Evolutionary conservation across 148 eudicot genomes (phyloP), one percentile per base, ranked within the genome.

Genomic region (Camellia granthamiana): DNA sequence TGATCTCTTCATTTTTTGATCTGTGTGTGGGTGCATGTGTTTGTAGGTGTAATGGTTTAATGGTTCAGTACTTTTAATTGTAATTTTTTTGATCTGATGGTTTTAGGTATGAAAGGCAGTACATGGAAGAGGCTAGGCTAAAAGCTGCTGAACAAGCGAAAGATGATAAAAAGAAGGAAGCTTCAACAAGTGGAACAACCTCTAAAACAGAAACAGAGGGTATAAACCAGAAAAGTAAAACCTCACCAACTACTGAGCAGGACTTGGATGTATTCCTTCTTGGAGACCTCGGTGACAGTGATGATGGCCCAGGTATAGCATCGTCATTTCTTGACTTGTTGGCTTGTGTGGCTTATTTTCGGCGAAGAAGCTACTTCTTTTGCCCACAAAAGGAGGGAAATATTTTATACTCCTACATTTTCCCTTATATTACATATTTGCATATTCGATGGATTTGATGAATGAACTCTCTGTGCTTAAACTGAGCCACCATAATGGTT

Each of bases 181-280:
- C 65, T 76, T 49, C 85, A 76, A 77, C 82, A 59, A 86, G 70
- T 81, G 84, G 69, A 79, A 63, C 82, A 67, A 79, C 66, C 75
- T 76, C 92, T 80, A 86, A 82, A 85, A 75, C 85, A 76, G 95
- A 89, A 75, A 85, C 79, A 62, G 86, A 52, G 13, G 87, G 72
- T 59, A 74, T 85, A 51, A 83, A 80, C 76, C 87, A 79, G 83
- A 86, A 87, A 84, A 89, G 81, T 66, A 91, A 88, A 65, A 83
- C 85, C 16, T 86, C 96, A 41, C 85, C 96, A 69, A 79, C 82
- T 43, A 54, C 91, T 77, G 99, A 94, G 76, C 94, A 96, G 88
- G 99, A 96, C 85, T 89, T 96, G 86, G 99, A 96, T 88, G 99
- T 87, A 38, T 96, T 96, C 86, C 99, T 96, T 80, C 85, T 96